A percentile compares a stretch with the other conserved stretches of the same genome.
Evolutionary conservation across 192 early-diverging fungal species (phyloP).

Genomic region (Neocallimastix lanati): DNA sequence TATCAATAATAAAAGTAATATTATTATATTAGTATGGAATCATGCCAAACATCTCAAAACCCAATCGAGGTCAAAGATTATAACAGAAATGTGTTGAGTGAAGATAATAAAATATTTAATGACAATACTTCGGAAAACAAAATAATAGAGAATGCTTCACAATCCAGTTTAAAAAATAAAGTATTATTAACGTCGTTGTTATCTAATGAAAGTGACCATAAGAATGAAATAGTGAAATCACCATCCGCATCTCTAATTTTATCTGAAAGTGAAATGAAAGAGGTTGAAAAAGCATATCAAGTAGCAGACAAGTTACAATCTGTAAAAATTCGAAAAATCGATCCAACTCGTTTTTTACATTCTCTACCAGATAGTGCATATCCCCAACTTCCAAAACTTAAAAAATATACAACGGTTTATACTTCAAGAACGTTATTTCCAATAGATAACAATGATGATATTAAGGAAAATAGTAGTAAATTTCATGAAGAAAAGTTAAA

Average conservation of each 20-base stretch:
- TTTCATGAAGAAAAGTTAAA: too few relatives aligned
- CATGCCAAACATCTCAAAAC: too few relatives aligned
- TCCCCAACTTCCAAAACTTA: background rate
- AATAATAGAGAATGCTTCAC: too few relatives aligned
- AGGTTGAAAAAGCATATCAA: background rate
- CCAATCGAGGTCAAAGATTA: too few relatives aligned
- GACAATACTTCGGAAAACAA: too few relatives aligned
- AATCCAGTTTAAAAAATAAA: too few relatives aligned
- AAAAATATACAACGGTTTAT: background rate
- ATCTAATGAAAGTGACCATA: background rate
- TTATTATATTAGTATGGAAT: too few relatives aligned
- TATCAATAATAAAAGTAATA: too few relatives aligned
- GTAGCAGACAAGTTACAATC: background rate
- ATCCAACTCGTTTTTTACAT: background rate
- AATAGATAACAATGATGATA: too few relatives aligned
- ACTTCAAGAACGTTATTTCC: background rate
- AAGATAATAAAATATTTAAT: too few relatives aligned
- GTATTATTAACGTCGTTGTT: background rate
- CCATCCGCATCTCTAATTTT: background rate
- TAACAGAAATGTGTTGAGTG: too few relatives aligned
- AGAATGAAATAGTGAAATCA: background rate
- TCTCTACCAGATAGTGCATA: background rate
- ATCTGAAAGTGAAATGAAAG: background rate
- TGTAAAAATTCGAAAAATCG: background rate
- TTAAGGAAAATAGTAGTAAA: too few relatives aligned